Percentiles rank a stretch among this genome's conserved stretches.
Conservation (phyloP, 192 early-diverging fungal species). For the Gryganskiella cystojenkinii region DNA sequence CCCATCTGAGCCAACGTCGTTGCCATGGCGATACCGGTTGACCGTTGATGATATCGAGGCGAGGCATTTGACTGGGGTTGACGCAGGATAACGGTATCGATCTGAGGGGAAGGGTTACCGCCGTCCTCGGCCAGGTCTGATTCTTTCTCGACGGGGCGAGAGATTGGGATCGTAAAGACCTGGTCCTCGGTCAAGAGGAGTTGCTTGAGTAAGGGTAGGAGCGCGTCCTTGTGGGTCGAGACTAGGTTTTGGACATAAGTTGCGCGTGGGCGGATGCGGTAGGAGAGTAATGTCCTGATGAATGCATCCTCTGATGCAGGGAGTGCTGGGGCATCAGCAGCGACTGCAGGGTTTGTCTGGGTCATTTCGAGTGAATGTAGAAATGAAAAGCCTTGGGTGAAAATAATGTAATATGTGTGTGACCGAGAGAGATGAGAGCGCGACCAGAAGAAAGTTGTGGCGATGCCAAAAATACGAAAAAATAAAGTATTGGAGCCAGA, state of each 20-base stretch:
- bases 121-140: constrained; percentile 29
- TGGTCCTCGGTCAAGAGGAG: constrained; percentile 19
- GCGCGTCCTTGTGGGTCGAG: background rate
- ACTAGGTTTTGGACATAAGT: constrained; percentile 16
- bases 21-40: constrained; percentile 19
- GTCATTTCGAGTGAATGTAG: background rate
- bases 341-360: background rate
- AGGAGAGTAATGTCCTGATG: constrained; percentile 1
- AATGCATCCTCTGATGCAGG: constrained; percentile 29
- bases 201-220: constrained; percentile 18
- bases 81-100: constrained; percentile 9
- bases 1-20: constrained; percentile 12
- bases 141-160: constrained; percentile 14
- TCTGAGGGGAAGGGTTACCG: constrained; percentile 28
- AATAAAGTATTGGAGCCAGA: background rate
- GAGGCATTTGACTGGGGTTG: constrained; percentile 43
- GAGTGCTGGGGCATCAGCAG: background rate
- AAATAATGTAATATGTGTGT: too few relatives aligned
- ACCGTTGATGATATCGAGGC: constrained; percentile 25
- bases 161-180: constrained; percentile 9
- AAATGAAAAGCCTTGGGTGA: too few relatives aligned
- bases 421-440: background rate
- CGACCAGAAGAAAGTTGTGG: too few relatives aligned
- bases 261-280: constrained; percentile 19
- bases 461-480: background rate